These are phyloP conservation scores for Paecilomyces niveus DNA, from an alignment of 2,329 filamentous ascomycete species.

Conservation along the genomic window DNA sequence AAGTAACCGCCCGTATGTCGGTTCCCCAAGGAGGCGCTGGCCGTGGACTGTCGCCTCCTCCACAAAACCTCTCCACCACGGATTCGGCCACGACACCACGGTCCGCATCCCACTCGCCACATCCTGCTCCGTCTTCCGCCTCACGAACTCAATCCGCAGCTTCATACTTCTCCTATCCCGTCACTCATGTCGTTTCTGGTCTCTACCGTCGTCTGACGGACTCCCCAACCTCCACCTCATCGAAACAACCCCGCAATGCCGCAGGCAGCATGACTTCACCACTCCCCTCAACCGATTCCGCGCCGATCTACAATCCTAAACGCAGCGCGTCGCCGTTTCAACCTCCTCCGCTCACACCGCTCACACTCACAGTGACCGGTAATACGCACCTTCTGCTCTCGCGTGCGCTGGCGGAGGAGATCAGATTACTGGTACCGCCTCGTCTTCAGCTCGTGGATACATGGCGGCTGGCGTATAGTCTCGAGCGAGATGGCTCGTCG, in stretches of 20 bases:
- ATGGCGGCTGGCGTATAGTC: slow-evolving; percentile 80
- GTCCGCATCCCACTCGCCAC: neutral
- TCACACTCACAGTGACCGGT: slow-evolving; percentile 59
- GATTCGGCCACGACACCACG: neutral
- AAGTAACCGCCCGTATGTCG: neutral
- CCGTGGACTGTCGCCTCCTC: neutral
- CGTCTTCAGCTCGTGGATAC: slow-evolving; percentile 78
- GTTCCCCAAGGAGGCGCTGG: neutral
- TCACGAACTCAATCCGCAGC: slow-evolving; percentile 26
- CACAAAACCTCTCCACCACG: neutral
- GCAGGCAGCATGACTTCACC: neutral
- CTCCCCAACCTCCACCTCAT: slow-evolving; percentile 17
- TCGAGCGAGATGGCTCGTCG: slow-evolving; percentile 87
- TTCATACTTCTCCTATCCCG: slow-evolving; percentile 45
- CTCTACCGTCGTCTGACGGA: slow-evolving; percentile 60
- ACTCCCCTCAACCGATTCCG: slow-evolving; percentile 8
- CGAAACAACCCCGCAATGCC: slow-evolving; percentile 40
- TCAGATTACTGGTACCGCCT: slow-evolving; percentile 78
- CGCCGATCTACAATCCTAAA: slow-evolving; percentile 36
- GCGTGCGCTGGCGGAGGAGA: slow-evolving; percentile 77
- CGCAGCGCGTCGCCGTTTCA: slow-evolving; percentile 72
- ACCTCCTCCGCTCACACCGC: slow-evolving; percentile 78
- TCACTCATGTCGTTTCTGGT: slow-evolving; percentile 51
- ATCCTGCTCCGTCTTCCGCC: slow-evolving; percentile 7
- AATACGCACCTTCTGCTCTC: slow-evolving; percentile 58